Base-by-base conservation (phyloP, 139 green algal genomes). In the Coccomyxa sp. region DNA sequence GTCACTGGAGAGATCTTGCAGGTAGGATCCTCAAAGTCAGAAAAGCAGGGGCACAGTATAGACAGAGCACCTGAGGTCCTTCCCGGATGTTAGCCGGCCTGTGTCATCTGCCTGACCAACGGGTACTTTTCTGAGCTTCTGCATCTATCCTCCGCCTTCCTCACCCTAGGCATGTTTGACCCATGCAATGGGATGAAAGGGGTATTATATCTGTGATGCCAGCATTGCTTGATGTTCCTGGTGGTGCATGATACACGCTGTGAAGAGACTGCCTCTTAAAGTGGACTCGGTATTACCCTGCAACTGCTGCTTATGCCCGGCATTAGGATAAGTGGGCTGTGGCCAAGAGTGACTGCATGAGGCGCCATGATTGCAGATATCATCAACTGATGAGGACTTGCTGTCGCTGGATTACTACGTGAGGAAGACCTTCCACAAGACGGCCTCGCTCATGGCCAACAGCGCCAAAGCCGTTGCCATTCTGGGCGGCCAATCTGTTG, bases 1-100 rank as follows among this genome's bases (percentile, higher is more conserved):
- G 97, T 99, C 28, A 91, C 91, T 13, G 97, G 97, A 11, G 97
- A 99, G 85, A 95, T 99, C 78, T 95, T 99, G 94, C 95, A 97
- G 91, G 89, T 92, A 76, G 25, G 85, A 0, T 16, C 27, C 23
- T n/a, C n/a, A 32, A 77, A 21, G 38, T 51, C 38, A 51, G 58
- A 38, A 27, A 1, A 51, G 12, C 3, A 25, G 21, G 71, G 23
- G 71, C 71, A n/a, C n/a, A 78, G 25, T 9, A 71, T 71, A 11
- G 4, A 28, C 63, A 71, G 18, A 71, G 21, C 63, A 71, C 63
- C 10, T 71, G 21, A 28, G 63, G 21, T 25, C 9, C 63, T 71
- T 21, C 63, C 63, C 18, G 63, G 18, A 71, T 71, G 63, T 71
- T 71, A 11, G 1, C 9, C 4, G 63, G 63, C 63, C 63, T 28